Conservation (phyloP, 208 protist species). For the Naegleria fowleri region DNA sequence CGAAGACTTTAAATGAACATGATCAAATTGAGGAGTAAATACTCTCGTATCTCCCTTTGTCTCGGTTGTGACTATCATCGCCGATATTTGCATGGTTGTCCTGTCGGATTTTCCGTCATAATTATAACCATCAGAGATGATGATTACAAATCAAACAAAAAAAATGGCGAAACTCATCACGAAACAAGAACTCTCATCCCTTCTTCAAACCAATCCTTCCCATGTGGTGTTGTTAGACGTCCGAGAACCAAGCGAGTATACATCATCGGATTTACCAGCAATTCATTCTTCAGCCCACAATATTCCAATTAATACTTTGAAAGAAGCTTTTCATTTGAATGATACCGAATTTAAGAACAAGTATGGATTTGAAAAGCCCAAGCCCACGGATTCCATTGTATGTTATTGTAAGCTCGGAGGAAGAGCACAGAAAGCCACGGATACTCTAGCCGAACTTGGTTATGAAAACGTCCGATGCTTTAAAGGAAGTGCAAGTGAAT, state of each 20-base stretch:
- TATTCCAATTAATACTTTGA: not conserved
- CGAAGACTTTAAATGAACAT: too few species aligned
- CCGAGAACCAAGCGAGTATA: not conserved
- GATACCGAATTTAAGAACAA: not conserved
- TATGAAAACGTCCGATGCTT: not conserved
- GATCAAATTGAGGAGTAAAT: too few species aligned
- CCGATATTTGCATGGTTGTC: too few species aligned
- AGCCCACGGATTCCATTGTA: not conserved
- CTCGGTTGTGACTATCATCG: too few species aligned
- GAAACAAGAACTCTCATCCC: not conserved
- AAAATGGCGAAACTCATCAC: not conserved
- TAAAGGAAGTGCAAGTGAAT: constrained; percentile 3
- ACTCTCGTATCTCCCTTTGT: too few species aligned
- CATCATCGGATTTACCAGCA: not conserved
- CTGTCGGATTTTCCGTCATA: too few species aligned
- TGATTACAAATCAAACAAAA: too few species aligned
- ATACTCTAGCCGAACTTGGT: not conserved
- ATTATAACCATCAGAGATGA: too few species aligned
- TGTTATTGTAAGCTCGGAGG: not conserved
- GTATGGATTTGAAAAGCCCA: constrained; percentile 9
- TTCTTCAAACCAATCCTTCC: not conserved
- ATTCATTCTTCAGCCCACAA: not conserved
- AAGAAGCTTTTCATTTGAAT: not conserved
- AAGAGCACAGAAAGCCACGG: not conserved
- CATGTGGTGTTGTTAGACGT: not conserved